A percentile compares a stretch with the other conserved stretches of the same genome.
Conservation (phyloP, 2,329 filamentous ascomycete species). For the Acrodontium crateriforme region DNA sequence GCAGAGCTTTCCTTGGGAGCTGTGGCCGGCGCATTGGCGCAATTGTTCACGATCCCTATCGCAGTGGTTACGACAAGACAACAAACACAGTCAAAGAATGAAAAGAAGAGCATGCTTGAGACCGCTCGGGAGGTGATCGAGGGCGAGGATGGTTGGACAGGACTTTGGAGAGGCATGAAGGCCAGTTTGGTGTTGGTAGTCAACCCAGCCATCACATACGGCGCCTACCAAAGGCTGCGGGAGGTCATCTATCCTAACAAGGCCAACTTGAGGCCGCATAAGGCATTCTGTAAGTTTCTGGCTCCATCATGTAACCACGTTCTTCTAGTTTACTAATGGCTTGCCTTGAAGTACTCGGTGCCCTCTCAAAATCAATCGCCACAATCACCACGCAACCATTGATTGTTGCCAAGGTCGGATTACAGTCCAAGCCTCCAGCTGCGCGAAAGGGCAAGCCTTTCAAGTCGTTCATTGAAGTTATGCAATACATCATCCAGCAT, state of each 20-base stretch:
- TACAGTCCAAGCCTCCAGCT: slow-evolving; percentile 85
- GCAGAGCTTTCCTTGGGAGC: slow-evolving; percentile 77
- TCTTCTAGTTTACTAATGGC: not conserved
- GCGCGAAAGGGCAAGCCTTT: slow-evolving; percentile 79
- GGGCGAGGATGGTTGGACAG: slow-evolving; percentile 76
- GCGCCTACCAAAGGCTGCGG: slow-evolving; percentile 82
- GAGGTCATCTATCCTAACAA: slow-evolving; percentile 65
- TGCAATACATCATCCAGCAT: slow-evolving; percentile 82
- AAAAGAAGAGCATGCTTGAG: slow-evolving; percentile 73
- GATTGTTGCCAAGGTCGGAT: slow-evolving; percentile 92
- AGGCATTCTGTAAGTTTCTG: slow-evolving; percentile 72
- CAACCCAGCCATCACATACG: slow-evolving; percentile 95
- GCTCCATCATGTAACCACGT: not conserved
- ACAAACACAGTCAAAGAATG: slow-evolving; percentile 74
- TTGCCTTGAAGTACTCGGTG: slow-evolving; percentile 57
- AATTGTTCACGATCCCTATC: slow-evolving; percentile 92
- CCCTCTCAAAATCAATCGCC: slow-evolving; percentile 81
- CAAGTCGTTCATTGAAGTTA: slow-evolving; percentile 84
- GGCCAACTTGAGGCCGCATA: slow-evolving; percentile 60
- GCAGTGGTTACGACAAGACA: slow-evolving; percentile 91
- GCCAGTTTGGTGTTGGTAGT: slow-evolving; percentile 90
- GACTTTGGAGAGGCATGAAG: slow-evolving; percentile 90
- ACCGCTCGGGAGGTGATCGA: slow-evolving; percentile 82
- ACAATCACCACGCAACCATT: slow-evolving; percentile 88
- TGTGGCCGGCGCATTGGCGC: slow-evolving; percentile 75